These are phyloP conservation scores for Plasmodium berghei DNA, from an alignment of 169 alveolate species.

Conservation along the genomic window DNA sequence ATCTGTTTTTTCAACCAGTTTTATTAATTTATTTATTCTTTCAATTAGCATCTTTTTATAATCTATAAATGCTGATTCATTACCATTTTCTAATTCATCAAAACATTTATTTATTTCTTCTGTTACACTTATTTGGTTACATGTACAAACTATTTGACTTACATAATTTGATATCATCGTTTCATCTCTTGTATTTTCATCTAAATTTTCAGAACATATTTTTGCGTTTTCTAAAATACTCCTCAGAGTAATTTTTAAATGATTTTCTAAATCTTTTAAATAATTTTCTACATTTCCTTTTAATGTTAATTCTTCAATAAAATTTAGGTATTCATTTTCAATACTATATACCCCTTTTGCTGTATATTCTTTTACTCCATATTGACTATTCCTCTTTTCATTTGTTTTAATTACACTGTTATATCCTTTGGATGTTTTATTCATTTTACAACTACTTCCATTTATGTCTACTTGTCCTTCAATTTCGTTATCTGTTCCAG, in stretches of 20 bases:
- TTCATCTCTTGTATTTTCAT: conserved; percentile 84
- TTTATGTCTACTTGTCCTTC: background rate
- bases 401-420: conserved; percentile 3
- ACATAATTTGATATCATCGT: conserved; percentile 94
- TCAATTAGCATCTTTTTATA: conserved; percentile 91
- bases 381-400: background rate
- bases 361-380: conserved; percentile 18
- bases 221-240: conserved; percentile 81
- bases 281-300: conserved; percentile 65
- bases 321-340: conserved; percentile 58
- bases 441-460: too few relatives aligned
- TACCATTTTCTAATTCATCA: conserved; percentile 96
- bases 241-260: conserved; percentile 83
- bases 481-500: background rate
- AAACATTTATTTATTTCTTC: conserved; percentile 95
- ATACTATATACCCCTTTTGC: conserved; percentile 75
- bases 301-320: conserved; percentile 26
- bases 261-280: conserved; percentile 69
- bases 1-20: conserved; percentile 90
- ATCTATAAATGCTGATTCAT: conserved; percentile 97
- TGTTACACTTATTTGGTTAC: conserved; percentile 96
- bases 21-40: conserved; percentile 94
- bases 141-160: conserved; percentile 94
- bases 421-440: background rate
- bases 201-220: conserved; percentile 47